phyloP scores from a whole-genome alignment of 75 land plant species.

The Chamaecyparis obtusa region DNA sequence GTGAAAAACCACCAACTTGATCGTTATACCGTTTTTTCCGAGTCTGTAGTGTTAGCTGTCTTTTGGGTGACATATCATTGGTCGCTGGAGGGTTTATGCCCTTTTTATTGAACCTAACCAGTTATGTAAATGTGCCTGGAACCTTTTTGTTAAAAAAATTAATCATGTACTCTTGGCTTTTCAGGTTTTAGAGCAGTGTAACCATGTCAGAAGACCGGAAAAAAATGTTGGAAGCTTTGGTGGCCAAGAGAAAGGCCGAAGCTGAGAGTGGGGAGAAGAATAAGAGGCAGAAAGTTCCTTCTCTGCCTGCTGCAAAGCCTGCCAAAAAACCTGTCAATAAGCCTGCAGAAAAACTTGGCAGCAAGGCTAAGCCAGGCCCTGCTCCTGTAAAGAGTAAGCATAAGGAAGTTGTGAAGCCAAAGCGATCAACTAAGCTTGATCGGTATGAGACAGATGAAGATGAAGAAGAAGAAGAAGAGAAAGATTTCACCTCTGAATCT shows the following conservation, averaged over 20 bases:
- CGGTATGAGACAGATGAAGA: conserved; percentile 14
- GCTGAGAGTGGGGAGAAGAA: conserved; percentile 17
- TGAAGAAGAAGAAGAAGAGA: conserved; percentile 8
- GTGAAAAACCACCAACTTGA: too few relatives aligned
- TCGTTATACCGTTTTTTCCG: too few relatives aligned
- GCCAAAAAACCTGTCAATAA: background rate
- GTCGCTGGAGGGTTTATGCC: background rate
- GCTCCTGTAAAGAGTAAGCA: background rate
- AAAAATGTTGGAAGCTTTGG: conserved; percentile 34
- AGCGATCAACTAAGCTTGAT: background rate
- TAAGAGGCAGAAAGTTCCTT: conserved; percentile 17
- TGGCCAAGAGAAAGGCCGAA: conserved; percentile 38
- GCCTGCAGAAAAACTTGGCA: background rate
- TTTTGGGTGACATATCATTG: too few relatives aligned
- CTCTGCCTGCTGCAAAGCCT: conserved; percentile 4
- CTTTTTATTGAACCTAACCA: background rate
- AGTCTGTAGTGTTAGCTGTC: too few relatives aligned
- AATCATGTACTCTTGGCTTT: background rate
- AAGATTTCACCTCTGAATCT: conserved; percentile 1
- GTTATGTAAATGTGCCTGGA: background rate
- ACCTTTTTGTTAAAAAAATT: background rate
- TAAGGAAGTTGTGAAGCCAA: conserved; percentile 7
- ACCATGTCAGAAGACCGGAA: conserved; percentile 36
- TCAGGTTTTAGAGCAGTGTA: background rate
- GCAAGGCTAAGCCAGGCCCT: background rate